phyloP scores from a whole-genome alignment of 306 rosid genomes.

The Prunus mume region DNA sequence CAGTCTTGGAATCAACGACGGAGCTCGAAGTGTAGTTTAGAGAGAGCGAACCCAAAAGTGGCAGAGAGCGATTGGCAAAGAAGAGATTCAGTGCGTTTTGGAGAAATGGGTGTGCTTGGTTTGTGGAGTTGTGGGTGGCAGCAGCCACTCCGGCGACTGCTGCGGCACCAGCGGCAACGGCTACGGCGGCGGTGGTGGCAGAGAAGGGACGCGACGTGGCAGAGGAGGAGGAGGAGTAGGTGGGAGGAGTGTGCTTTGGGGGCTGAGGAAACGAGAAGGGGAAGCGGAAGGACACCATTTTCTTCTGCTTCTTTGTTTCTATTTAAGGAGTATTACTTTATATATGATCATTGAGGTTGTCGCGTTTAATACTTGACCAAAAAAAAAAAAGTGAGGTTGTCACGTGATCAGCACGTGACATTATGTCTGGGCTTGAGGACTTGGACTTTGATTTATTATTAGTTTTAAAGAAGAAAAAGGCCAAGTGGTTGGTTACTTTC shows the following conservation, averaged over 20 bases:
- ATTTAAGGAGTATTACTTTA: too few relatives aligned
- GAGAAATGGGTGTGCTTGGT: constrained; percentile 39
- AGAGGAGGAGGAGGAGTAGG: background rate
- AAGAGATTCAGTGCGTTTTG: constrained; percentile 40
- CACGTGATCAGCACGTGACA: background rate
- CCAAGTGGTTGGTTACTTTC: too few relatives aligned
- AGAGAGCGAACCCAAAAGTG: constrained; percentile 70
- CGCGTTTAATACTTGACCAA: background rate
- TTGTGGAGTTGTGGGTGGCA: constrained; percentile 14
- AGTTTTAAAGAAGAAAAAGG: too few relatives aligned
- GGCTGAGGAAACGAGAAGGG: constrained; percentile 78
- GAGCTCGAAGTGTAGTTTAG: constrained; percentile 45
- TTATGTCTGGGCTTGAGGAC: background rate
- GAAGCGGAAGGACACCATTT: constrained; percentile 76
- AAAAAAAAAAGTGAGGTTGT: too few relatives aligned
- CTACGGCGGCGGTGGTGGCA: constrained; percentile 22
- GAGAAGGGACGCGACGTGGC: constrained; percentile 35
- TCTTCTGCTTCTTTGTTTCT: background rate
- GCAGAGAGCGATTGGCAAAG: constrained; percentile 34
- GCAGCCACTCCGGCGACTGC: constrained; percentile 42
- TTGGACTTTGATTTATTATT: background rate
- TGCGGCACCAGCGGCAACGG: constrained; percentile 40
- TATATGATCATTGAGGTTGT: too few relatives aligned
- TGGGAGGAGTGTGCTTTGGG: constrained; percentile 31
- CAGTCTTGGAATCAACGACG: constrained; percentile 55